phyloP scores from a whole-genome alignment of 257 asterid species.

The Solanum piurae region DNA sequence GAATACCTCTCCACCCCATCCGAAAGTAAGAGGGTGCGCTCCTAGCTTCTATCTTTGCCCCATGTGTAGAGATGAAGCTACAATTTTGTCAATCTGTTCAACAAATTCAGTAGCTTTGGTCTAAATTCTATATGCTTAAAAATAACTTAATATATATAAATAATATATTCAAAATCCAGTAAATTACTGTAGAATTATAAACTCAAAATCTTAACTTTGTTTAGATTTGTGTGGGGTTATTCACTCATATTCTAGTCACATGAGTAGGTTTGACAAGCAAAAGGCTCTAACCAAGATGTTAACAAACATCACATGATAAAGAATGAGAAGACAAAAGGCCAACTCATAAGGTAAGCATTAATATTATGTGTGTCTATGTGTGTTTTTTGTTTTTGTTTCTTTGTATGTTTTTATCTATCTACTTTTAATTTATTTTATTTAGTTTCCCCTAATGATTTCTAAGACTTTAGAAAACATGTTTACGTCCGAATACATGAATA shows the following conservation, averaged over 20 bases:
- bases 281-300: background rate
- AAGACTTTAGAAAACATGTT: background rate
- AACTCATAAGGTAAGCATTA: background rate
- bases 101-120: background rate
- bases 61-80: background rate
- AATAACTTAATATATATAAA: background rate
- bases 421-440: background rate
- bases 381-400: background rate
- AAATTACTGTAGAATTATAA: background rate
- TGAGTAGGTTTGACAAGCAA: background rate
- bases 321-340: background rate
- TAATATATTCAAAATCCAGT: background rate
- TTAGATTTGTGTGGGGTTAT: background rate
- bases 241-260: background rate
- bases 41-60: background rate
- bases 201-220: background rate
- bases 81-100: background rate
- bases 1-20: background rate
- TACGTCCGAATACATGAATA: background rate
- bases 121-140: background rate
- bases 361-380: background rate
- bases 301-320: constrained; percentile 9
- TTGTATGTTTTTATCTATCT: background rate
- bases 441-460: background rate
- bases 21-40: background rate